A percentile compares a stretch with the other conserved stretches of the same genome.
Evolutionary conservation across 306 rosid genomes (phyloP).

Genomic region (Lathyrus sativus): DNA sequence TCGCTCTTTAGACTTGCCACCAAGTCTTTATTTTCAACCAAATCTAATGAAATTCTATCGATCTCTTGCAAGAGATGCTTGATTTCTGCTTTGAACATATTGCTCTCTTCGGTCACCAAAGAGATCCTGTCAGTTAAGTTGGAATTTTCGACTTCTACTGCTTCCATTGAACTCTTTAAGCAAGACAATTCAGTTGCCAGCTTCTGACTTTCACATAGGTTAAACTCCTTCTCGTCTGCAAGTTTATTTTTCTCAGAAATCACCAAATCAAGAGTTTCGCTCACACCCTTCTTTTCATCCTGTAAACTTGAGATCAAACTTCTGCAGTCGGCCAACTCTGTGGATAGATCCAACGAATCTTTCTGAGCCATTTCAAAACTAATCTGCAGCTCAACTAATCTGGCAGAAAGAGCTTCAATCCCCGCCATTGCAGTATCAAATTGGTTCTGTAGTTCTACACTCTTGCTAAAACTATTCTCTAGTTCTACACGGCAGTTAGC

Average conservation of each 20-base stretch:
- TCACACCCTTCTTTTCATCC: constrained; percentile 61
- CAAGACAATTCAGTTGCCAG: constrained; percentile 57
- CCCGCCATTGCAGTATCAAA: constrained; percentile 50
- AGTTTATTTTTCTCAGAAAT: constrained; percentile 56
- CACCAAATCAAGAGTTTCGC: constrained; percentile 49
- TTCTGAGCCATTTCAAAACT: constrained; percentile 58
- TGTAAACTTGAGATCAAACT: constrained; percentile 58
- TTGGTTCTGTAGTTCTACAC: constrained; percentile 61
- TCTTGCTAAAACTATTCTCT: constrained; percentile 50
- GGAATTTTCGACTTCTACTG: constrained; percentile 61
- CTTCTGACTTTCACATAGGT: constrained; percentile 59
- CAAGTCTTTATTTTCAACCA: constrained; percentile 55
- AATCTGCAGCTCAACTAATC: constrained; percentile 59
- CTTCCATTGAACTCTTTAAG: constrained; percentile 48
- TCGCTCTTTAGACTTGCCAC: constrained; percentile 56
- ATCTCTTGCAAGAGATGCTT: constrained; percentile 54
- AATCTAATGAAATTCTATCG: constrained; percentile 55
- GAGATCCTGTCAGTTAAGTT: constrained; percentile 53
- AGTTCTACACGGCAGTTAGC: constrained; percentile 59
- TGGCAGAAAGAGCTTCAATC: constrained; percentile 61
- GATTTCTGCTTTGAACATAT: constrained; percentile 52
- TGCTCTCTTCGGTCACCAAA: constrained; percentile 57
- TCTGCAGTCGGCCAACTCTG: constrained; percentile 73
- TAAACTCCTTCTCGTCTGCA: constrained; percentile 56
- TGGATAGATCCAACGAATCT: constrained; percentile 53